Evolutionary conservation across 148 eudicot species (phyloP).

Genomic region (Fallopia convolvulus): DNA sequence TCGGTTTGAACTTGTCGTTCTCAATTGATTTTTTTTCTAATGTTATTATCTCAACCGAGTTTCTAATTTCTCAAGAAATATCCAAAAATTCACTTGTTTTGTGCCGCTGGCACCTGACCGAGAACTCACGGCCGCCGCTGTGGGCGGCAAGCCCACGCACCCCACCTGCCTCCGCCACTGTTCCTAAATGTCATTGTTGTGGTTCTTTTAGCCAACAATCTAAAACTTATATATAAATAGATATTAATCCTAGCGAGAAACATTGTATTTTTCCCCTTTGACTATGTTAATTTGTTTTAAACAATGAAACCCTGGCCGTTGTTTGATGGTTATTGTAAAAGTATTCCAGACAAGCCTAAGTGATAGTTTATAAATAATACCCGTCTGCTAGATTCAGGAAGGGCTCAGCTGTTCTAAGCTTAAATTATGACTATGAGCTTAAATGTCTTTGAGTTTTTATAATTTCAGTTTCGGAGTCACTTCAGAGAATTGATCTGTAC

Average conservation of each 20-base stretch:
- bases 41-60: no score
- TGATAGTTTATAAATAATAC: not conserved
- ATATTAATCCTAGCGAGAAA: not conserved
- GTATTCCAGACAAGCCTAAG: not conserved
- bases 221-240: not conserved
- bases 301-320: not conserved
- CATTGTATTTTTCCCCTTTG: not conserved
- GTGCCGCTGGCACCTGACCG: no score
- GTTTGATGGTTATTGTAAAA: not conserved
- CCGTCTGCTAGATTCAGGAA: not conserved
- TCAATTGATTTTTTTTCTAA: no score
- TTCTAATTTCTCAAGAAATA: no score
- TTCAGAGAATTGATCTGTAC: not conserved
- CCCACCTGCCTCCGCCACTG: no score
- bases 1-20: no score
- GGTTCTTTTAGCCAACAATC: not conserved
- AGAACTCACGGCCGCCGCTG: no score
- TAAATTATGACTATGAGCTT: not conserved
- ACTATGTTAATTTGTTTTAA: not conserved
- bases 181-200: not conserved
- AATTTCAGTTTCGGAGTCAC: not conserved
- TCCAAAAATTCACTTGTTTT: no score
- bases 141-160: no score
- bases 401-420: not conserved
- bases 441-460: not conserved